Conservation (phyloP, 2,329 filamentous ascomycete species). For the Sarocladium kiliense region DNA sequence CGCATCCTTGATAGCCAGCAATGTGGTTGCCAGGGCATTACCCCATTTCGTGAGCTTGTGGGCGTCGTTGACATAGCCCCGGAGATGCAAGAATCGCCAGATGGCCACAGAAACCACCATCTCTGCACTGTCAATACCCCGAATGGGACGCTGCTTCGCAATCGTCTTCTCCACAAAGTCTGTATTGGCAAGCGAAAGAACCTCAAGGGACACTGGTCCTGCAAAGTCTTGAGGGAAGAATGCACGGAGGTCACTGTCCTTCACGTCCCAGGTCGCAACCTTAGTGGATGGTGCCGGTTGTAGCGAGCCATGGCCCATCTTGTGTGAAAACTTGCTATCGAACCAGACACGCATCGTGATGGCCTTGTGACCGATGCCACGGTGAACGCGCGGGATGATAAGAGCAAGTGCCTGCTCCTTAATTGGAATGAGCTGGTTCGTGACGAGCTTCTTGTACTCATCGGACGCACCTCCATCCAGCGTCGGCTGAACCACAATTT, state of each 20-base stretch:
- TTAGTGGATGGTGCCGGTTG: conserved; percentile 42
- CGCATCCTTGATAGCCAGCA: conserved; percentile 56
- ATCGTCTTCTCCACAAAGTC: conserved; percentile 68
- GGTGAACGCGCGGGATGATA: conserved; percentile 72
- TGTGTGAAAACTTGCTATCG: conserved; percentile 61
- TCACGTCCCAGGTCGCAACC: conserved; percentile 66
- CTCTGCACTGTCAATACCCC: conserved; percentile 60
- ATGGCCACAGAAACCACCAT: conserved; percentile 67
- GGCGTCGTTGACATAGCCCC: conserved; percentile 73
- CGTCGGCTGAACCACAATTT: conserved; percentile 75
- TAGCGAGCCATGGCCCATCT: conserved; percentile 55
- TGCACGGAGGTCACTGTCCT: conserved; percentile 48
- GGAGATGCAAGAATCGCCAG: conserved; percentile 85
- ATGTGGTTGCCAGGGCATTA: conserved; percentile 65
- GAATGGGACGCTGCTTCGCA: conserved; percentile 50
- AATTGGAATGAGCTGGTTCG: conserved; percentile 66
- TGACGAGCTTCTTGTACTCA: conserved; percentile 76
- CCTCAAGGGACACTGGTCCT: conserved; percentile 46
- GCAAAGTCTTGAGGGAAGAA: conserved; percentile 38
- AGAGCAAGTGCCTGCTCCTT: conserved; percentile 74
- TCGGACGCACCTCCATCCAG: conserved; percentile 75
- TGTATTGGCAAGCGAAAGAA: conserved; percentile 62
- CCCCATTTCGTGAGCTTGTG: conserved; percentile 85
- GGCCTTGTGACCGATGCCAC: conserved; percentile 76
- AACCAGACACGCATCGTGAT: conserved; percentile 83